Conservation (phyloP, 2,329 filamentous ascomycete genomes). For the Hymenoscyphus fructigenus region DNA sequence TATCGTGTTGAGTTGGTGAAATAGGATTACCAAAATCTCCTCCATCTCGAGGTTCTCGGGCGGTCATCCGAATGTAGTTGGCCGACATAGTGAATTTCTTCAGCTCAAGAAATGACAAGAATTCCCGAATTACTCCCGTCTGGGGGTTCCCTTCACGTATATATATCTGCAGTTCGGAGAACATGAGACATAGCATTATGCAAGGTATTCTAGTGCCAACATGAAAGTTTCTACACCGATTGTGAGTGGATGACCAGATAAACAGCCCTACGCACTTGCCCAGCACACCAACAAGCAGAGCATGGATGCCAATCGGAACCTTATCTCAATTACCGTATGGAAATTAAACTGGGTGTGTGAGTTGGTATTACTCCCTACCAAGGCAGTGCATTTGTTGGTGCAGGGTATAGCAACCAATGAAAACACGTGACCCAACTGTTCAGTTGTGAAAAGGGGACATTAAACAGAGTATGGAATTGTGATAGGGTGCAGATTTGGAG, state of each 20-base stretch:
- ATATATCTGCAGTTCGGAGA: background rate
- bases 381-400: too few relatives aligned
- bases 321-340: too few relatives aligned
- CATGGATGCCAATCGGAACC: background rate
- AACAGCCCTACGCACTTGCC: background rate
- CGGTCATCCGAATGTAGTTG: background rate
- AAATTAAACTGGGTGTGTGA: background rate
- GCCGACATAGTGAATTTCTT: background rate
- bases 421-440: background rate
- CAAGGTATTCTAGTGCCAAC: background rate
- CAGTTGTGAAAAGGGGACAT: background rate
- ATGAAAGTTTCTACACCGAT: background rate
- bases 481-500: too few relatives aligned
- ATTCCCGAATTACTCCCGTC: background rate
- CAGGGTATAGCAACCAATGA: background rate
- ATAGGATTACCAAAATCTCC: background rate
- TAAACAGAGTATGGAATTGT: background rate
- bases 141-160: too few relatives aligned
- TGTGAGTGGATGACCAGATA: background rate
- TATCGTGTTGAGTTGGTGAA: background rate
- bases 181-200: background rate
- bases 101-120: background rate
- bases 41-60: background rate
- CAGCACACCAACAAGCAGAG: background rate
- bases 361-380: background rate